Conservation (phyloP, 208 protist species). For the Leishmania aethiopica region DNA sequence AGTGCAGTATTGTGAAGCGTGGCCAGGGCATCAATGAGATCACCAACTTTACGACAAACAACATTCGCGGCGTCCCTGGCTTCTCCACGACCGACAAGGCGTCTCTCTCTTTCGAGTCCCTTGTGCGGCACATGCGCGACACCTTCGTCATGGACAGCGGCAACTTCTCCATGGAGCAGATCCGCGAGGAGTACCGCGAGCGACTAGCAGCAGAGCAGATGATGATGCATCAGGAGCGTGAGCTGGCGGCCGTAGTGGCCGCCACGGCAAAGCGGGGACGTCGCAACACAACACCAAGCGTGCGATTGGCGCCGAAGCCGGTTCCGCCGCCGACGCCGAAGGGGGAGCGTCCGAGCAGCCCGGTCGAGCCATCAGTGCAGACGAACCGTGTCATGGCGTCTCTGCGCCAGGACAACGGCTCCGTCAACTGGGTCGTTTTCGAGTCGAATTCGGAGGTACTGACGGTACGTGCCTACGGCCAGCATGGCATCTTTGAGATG, state of each 20-base stretch:
- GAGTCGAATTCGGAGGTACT: constrained; percentile 51
- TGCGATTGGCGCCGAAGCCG: constrained; percentile 8
- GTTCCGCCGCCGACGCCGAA: constrained; percentile 8
- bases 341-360: constrained; percentile 10
- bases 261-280: constrained; percentile 18
- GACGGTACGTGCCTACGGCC: constrained; percentile 53
- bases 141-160: constrained; percentile 83
- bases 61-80: constrained; percentile 58
- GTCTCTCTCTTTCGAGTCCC: constrained; percentile 56
- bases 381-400: constrained; percentile 52
- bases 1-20: constrained; percentile 78
- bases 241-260: constrained; percentile 17
- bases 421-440: constrained; percentile 85
- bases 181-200: constrained; percentile 70
- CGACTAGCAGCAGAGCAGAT: constrained; percentile 60
- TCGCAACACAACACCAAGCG: constrained; percentile 18
- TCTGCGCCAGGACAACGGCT: constrained; percentile 65
- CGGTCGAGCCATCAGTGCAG: constrained; percentile 28
- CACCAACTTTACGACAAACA: constrained; percentile 48
- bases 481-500: constrained; percentile 79
- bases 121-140: constrained; percentile 68
- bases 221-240: constrained; percentile 58
- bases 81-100: constrained; percentile 71
- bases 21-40: constrained; percentile 73
- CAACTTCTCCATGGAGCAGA: constrained; percentile 75